phyloP scores from a whole-genome alignment of 164 flowering plant species.

The Houttuynia cordata region DNA sequence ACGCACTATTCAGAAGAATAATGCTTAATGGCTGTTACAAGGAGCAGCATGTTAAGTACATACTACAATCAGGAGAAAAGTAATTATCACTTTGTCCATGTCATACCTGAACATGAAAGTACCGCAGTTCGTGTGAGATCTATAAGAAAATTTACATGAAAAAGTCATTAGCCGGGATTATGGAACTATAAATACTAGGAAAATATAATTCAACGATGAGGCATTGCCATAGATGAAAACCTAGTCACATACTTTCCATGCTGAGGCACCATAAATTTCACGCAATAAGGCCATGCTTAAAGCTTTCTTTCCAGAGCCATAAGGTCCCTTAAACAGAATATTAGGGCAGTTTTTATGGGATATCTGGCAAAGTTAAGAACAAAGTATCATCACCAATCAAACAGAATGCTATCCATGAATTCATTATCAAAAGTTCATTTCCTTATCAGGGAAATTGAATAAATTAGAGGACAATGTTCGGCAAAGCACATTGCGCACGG shows the following conservation, averaged over 20 bases:
- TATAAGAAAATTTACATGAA: conserved; percentile 14
- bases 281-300: conserved; percentile 43
- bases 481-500: too few species aligned
- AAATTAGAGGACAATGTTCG: not conserved
- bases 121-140: conserved; percentile 46
- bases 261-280: conserved; percentile 50
- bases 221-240: not conserved
- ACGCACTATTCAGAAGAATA: too few species aligned
- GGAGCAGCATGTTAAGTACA: too few species aligned
- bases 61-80: too few species aligned
- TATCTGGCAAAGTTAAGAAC: conserved; percentile 21
- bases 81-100: not conserved
- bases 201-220: not conserved
- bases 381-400: not conserved
- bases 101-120: conserved; percentile 44
- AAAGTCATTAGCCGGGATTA: not conserved
- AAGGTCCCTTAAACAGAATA: conserved; percentile 57
- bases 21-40: too few species aligned
- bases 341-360: conserved; percentile 35
- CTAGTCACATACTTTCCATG: conserved; percentile 39
- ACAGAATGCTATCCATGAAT: not conserved
- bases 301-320: conserved; percentile 61
- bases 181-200: too few species aligned
- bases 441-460: not conserved
- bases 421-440: too few species aligned